These are phyloP conservation scores for Alternaria alternata DNA, from an alignment of 2,329 filamentous ascomycete species.

Conservation along the genomic window DNA sequence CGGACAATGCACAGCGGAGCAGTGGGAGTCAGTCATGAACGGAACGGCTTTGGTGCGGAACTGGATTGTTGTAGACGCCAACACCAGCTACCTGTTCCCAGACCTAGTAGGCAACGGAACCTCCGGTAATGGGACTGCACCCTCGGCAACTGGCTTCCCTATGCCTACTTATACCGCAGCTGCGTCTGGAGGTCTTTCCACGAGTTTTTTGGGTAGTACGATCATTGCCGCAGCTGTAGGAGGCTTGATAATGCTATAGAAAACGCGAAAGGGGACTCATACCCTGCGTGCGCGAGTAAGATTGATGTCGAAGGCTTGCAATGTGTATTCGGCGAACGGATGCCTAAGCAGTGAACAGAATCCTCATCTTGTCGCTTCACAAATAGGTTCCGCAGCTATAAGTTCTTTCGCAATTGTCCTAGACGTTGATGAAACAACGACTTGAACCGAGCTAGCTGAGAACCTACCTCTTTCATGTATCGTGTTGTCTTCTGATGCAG, in stretches of 20 bases:
- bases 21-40: constrained; percentile 44
- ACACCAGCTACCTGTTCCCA: constrained; percentile 42
- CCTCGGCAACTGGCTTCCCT: neutral
- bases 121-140: constrained; percentile 12
- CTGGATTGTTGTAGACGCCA: constrained; percentile 47
- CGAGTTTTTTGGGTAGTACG: constrained; percentile 12
- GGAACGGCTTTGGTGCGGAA: constrained; percentile 42
- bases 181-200: constrained; percentile 10
- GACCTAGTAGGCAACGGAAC: constrained; percentile 31
- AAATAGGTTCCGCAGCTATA: neutral
- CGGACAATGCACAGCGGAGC: constrained; percentile 41
- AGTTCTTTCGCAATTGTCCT: neutral
- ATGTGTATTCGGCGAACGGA: neutral
- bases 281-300: neutral
- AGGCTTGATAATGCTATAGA: constrained; percentile 19
- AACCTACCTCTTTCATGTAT: neutral
- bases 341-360: neutral
- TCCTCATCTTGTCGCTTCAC: neutral
- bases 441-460: neutral
- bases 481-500: neutral
- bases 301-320: neutral
- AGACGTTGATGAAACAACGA: neutral
- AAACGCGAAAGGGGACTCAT: neutral
- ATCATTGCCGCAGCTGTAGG: constrained; percentile 19
- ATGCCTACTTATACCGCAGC: constrained; percentile 15